Percentiles rank a stretch among this genome's conserved stretches.
These are phyloP conservation scores for Osmanthus fragrans DNA, from an alignment of 257 asterid species.

Conservation along the genomic window DNA sequence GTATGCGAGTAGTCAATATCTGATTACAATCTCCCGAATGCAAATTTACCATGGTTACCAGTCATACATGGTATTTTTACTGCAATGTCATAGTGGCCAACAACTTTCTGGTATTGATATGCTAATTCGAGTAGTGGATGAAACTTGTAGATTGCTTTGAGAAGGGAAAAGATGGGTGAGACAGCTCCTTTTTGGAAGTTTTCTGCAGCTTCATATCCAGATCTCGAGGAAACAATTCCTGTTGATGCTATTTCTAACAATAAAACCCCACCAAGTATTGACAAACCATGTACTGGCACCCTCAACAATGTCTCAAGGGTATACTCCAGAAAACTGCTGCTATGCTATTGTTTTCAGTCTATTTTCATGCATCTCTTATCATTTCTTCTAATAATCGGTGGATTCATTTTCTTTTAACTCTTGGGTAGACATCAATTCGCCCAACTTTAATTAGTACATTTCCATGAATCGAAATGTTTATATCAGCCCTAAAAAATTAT, in stretches of 20 bases:
- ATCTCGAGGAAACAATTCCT: conserved; percentile 48
- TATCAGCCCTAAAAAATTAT: neutral
- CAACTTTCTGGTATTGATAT: conserved; percentile 8
- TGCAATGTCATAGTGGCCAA: conserved; percentile 1
- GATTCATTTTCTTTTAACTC: conserved; percentile 8
- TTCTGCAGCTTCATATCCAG: conserved; percentile 90
- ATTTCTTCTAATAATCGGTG: conserved; percentile 1
- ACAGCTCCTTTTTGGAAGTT: conserved; percentile 90
- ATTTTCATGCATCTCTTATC: conserved; percentile 8
- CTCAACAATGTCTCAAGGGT: conserved; percentile 46
- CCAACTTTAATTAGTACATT: neutral
- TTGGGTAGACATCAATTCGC: neutral
- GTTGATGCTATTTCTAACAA: conserved; percentile 26
- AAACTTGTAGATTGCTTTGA: conserved; percentile 64
- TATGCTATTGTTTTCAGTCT: conserved; percentile 6
- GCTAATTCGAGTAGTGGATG: conserved; percentile 24
- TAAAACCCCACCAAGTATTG: conserved; percentile 22
- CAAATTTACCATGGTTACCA: neutral
- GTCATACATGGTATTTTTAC: neutral
- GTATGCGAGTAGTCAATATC: neutral
- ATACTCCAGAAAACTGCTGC: conserved; percentile 26
- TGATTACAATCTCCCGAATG: conserved; percentile 1
- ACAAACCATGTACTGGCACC: conserved; percentile 36
- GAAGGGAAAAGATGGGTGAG: conserved; percentile 88
- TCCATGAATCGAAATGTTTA: neutral